Base-by-base conservation (phyloP, 208 protist species). In the Acanthamoeba triangularis region DNA sequence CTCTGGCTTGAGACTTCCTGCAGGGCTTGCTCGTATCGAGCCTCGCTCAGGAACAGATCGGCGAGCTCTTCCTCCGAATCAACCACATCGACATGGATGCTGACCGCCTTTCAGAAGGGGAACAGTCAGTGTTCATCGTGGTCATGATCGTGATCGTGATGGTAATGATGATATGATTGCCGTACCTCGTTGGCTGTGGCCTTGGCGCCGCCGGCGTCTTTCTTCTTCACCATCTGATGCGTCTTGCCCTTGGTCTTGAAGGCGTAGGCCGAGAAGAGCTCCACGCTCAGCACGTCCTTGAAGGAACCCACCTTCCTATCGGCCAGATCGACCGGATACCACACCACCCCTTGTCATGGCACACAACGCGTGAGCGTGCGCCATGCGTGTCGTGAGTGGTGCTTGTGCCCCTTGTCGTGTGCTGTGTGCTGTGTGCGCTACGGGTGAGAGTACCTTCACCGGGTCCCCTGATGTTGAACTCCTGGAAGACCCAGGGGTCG, bases 241-340 rank as follows among this genome's bases (percentile, higher is more conserved):
- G 13, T 44, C 56, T n/a, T 65, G 59, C 85, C 85, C 30, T 91
- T 91, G 52, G 85, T 91, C 41, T 91, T 91, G 59, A 91, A 91
- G 85, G 85, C 78, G 78, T 85, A 85, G 78, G 78, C 18, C 25
- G 78, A 52, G 23, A 85, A 85, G 41, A 59, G 6, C 2, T 85
- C 78, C 78, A 59, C 78, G 35, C n/a, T 56, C 6, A 85, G 78
- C 18, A 35, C 78, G 47, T 49, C 14, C 47, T 59, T 49, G 47
- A 85, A 85, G 44, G 74, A 82, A 7, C 74, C 74, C 35, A 82
- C 20, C 74, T 33, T 41, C 47, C 30, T 33, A 13, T 85, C 78
- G 20, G 78, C 78, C 41, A 85, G 30, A 41, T 85, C 78, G 28
- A 85, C 78, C 44, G 78, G 78, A n/a, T 85, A 85, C 78, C 78